These are phyloP conservation scores for Rhynchospora tenuis DNA, from an alignment of 176 grass and related monocot species.

Conservation along the genomic window DNA sequence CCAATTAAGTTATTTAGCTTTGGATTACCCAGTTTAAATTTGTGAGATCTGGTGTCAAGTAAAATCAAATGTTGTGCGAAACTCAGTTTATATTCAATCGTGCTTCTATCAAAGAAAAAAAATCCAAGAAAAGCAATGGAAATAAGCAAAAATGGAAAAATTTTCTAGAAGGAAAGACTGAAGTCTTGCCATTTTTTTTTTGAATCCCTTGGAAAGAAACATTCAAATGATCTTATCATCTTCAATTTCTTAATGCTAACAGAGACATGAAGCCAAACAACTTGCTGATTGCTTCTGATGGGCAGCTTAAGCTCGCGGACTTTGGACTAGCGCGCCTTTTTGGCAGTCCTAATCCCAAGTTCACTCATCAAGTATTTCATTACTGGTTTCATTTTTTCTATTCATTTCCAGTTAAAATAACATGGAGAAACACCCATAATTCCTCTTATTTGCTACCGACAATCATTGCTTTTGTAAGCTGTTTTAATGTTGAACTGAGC, in stretches of 20 bases:
- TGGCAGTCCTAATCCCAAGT: constrained; percentile 85
- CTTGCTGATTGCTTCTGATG: constrained; percentile 80
- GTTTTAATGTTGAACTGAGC: background rate
- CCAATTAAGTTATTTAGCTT: background rate
- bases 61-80: background rate
- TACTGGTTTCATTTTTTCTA: constrained; percentile 9
- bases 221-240: constrained; percentile 1
- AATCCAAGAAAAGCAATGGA: background rate
- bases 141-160: background rate
- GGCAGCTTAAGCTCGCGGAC: constrained; percentile 92
- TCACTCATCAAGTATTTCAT: constrained; percentile 84
- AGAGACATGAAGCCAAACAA: constrained; percentile 99
- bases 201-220: background rate
- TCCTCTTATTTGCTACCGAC: background rate
- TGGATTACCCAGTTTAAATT: background rate
- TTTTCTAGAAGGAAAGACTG: background rate
- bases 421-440: background rate
- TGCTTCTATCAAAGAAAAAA: background rate
- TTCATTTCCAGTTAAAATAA: background rate
- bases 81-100: background rate
- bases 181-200: background rate
- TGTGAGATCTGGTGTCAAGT: background rate
- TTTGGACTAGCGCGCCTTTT: constrained; percentile 95
- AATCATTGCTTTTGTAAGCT: background rate
- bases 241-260: constrained; percentile 16